Evolutionary conservation across 192 early-diverging fungal genomes (phyloP).

Genomic region (Helicostylum pulchrum): DNA sequence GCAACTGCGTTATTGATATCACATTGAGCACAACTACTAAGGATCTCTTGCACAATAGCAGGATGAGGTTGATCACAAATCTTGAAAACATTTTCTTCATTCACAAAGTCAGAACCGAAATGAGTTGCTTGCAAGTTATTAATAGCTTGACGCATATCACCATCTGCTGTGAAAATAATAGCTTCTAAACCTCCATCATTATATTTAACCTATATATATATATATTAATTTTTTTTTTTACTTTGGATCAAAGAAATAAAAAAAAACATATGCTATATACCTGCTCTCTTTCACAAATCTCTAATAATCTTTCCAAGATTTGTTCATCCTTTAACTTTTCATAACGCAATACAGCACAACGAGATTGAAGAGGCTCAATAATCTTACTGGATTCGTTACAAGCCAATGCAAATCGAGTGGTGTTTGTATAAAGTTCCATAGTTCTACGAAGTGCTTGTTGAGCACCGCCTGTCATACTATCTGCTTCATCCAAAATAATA

Average conservation of each 20-base stretch:
- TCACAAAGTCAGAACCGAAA: slow-evolving; percentile 83
- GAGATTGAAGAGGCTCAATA: slow-evolving; percentile 96
- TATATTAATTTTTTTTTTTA: neutral
- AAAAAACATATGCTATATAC: slow-evolving; percentile 35
- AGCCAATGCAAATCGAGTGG: slow-evolving; percentile 94
- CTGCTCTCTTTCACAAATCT: slow-evolving; percentile 81
- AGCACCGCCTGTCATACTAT: slow-evolving; percentile 95
- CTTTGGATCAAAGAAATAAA: neutral
- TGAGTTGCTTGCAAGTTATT: slow-evolving; percentile 93
- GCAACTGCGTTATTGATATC: slow-evolving; percentile 72
- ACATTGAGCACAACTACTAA: slow-evolving; percentile 64
- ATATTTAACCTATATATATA: slow-evolving; percentile 60
- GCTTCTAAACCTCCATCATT: slow-evolving; percentile 89
- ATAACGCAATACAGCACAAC: slow-evolving; percentile 91
- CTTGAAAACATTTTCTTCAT: slow-evolving; percentile 90
- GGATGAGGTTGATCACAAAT: slow-evolving; percentile 98
- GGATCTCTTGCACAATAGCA: slow-evolving; percentile 68
- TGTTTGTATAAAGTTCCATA: slow-evolving; percentile 96
- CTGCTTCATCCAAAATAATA: slow-evolving; percentile 98
- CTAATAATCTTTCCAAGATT: slow-evolving; percentile 73
- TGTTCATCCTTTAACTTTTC: slow-evolving; percentile 75
- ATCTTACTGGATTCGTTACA: slow-evolving; percentile 97
- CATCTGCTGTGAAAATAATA: slow-evolving; percentile 93
- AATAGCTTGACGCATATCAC: slow-evolving; percentile 98
- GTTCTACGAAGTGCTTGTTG: slow-evolving; percentile 97